phyloP scores from a whole-genome alignment of 2,329 filamentous ascomycete genomes.

The Exophiala alcalophila region DNA sequence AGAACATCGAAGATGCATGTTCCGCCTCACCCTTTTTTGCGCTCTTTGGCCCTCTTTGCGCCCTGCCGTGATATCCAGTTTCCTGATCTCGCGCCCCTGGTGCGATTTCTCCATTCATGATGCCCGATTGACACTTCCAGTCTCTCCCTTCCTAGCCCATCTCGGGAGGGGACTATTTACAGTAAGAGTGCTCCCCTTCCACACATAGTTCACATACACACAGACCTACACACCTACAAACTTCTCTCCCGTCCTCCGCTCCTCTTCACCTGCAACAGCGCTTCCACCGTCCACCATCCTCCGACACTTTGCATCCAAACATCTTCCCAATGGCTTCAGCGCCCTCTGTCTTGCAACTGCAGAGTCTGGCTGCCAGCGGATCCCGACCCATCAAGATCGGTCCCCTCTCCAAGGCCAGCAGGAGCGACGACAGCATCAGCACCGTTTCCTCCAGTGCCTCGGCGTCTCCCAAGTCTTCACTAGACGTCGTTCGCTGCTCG shows the following conservation, averaged over 20 bases:
- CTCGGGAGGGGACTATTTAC: no score
- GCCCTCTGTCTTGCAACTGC: slow-evolving; percentile 27
- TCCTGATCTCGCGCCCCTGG: no score
- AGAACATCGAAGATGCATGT: slow-evolving; percentile 11
- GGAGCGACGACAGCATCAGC: slow-evolving; percentile 27
- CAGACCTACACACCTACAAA: neutral
- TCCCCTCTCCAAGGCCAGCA: slow-evolving; percentile 11
- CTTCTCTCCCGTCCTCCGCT: slow-evolving; percentile 3
- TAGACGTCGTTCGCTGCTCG: slow-evolving; percentile 48
- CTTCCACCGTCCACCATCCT: neutral
- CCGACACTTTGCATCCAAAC: neutral
- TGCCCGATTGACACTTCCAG: no score
- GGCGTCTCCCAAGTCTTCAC: slow-evolving; percentile 25
- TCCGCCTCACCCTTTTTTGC: neutral
- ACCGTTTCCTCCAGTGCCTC: slow-evolving; percentile 26
- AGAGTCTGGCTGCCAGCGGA: slow-evolving; percentile 23
- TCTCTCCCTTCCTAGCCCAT: no score
- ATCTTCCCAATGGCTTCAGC: slow-evolving; percentile 19
- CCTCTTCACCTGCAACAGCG: neutral
- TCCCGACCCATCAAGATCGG: slow-evolving; percentile 10
- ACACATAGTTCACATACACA: neutral
- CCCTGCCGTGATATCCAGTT: neutral
- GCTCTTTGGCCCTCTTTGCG: neutral
- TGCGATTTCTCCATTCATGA: no score
- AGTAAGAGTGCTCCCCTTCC: no score